phyloP scores from a whole-genome alignment of 495 filamentous ascomycete species.

The Mycothermus thermophilus region DNA sequence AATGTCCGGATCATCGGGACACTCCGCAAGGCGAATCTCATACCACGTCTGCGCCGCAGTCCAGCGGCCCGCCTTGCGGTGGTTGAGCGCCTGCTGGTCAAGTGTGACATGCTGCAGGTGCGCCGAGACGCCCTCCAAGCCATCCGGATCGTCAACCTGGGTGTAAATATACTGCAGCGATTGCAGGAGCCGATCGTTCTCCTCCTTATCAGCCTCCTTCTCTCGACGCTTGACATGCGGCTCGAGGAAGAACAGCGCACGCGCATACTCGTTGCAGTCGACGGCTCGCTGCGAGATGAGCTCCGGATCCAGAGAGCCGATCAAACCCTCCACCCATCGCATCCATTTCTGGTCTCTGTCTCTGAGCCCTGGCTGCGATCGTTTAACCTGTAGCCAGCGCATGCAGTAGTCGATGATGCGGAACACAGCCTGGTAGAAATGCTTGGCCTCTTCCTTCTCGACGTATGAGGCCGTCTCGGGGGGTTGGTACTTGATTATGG shows the following conservation, averaged over 20 bases:
- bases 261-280: constrained; percentile 82
- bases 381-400: constrained; percentile 71
- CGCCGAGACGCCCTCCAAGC: constrained; percentile 84
- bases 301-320: constrained; percentile 67
- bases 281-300: constrained; percentile 72
- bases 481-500: constrained; percentile 50
- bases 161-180: constrained; percentile 85
- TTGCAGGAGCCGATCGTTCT: constrained; percentile 48
- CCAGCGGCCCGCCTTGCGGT: constrained; percentile 90
- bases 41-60: constrained; percentile 98
- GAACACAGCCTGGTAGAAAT: constrained; percentile 81
- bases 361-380: constrained; percentile 13
- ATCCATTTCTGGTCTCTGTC: constrained; percentile 23
- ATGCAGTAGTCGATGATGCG: constrained; percentile 81
- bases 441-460: constrained; percentile 54
- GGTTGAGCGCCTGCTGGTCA: constrained; percentile 83
- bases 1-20: constrained; percentile 58
- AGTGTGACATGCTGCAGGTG: constrained; percentile 68
- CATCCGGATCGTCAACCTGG: constrained; percentile 93
- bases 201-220: constrained; percentile 24
- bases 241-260: constrained; percentile 88
- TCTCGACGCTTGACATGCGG: constrained; percentile 60
- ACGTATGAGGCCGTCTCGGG: constrained; percentile 36
- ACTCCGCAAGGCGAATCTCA: constrained; percentile 67
- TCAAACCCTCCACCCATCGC: constrained; percentile 23